phyloP scores from a whole-genome alignment of 768 basidiomycete species.

The Russula earlei region DNA sequence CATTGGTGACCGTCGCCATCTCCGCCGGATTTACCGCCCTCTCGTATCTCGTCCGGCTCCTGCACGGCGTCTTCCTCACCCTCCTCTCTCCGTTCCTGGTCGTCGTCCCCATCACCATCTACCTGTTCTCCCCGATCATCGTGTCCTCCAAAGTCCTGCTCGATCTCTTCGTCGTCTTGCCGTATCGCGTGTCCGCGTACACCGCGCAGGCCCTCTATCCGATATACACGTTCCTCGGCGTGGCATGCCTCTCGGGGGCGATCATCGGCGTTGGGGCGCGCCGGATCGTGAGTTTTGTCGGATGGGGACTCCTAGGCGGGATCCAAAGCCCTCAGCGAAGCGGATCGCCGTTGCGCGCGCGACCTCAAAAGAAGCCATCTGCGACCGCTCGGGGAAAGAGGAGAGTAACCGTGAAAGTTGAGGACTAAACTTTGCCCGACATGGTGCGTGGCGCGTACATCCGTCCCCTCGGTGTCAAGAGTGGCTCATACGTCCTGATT shows the following conservation, averaged over 20 bases:
- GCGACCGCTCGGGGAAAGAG: slow-evolving; percentile 13
- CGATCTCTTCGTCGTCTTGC: slow-evolving; percentile 4
- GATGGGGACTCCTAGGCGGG: slow-evolving; percentile 7
- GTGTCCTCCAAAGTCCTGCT: slow-evolving; percentile 9
- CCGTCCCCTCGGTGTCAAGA: background rate
- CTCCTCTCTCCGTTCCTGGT: slow-evolving; percentile 3
- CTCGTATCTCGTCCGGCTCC: background rate
- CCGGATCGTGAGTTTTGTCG: slow-evolving; percentile 6
- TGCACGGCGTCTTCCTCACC: background rate
- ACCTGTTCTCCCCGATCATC: slow-evolving; percentile 13
- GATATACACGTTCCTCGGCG: slow-evolving; percentile 17
- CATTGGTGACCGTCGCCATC: background rate
- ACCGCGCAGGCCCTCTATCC: slow-evolving; percentile 14
- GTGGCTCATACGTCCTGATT: background rate
- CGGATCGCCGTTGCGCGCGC: slow-evolving; percentile 3
- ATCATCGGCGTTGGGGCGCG: slow-evolving; percentile 15
- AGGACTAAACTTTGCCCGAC: slow-evolving; percentile 1
- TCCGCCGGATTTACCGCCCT: background rate
- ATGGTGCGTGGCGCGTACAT: background rate
- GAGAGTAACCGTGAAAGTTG: slow-evolving; percentile 5
- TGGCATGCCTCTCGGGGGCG: slow-evolving; percentile 12
- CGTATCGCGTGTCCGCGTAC: slow-evolving; percentile 5
- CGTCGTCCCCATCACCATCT: background rate
- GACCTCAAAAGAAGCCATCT: slow-evolving; percentile 6
- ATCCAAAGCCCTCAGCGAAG: background rate